Evolutionary conservation across 345 rosid genomes (phyloP).

Genomic region (Raphanus sativus): DNA sequence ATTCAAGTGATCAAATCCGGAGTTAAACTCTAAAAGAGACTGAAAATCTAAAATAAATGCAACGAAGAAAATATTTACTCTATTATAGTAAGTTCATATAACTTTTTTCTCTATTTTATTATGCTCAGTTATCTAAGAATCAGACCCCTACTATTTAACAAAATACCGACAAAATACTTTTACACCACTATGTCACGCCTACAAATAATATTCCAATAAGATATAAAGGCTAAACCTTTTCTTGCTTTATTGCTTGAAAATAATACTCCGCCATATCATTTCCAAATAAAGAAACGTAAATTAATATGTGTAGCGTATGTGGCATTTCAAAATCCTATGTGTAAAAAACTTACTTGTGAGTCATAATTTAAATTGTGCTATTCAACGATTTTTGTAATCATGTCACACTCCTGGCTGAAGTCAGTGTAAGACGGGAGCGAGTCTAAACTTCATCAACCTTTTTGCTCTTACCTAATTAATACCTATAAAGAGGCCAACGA

Average conservation of each 20-base stretch:
- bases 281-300: conserved; percentile 1
- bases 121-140: neutral
- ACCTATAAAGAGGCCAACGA: neutral
- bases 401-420: conserved; percentile 21
- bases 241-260: neutral
- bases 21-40: neutral
- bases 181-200: conserved; percentile 4
- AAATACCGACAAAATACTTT: neutral
- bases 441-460: neutral
- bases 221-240: neutral
- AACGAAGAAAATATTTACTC: neutral
- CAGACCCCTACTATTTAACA: neutral
- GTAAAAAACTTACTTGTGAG: neutral
- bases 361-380: neutral
- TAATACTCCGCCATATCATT: neutral
- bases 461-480: neutral
- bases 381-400: neutral
- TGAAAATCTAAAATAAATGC: neutral
- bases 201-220: neutral
- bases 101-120: neutral
- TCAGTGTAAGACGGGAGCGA: neutral
- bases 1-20: neutral
- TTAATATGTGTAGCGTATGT: neutral
- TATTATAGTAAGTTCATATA: neutral
- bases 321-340: neutral